These are phyloP conservation scores for Terfezia boudieri DNA, from an alignment of 495 filamentous ascomycete species.

Conservation along the genomic window DNA sequence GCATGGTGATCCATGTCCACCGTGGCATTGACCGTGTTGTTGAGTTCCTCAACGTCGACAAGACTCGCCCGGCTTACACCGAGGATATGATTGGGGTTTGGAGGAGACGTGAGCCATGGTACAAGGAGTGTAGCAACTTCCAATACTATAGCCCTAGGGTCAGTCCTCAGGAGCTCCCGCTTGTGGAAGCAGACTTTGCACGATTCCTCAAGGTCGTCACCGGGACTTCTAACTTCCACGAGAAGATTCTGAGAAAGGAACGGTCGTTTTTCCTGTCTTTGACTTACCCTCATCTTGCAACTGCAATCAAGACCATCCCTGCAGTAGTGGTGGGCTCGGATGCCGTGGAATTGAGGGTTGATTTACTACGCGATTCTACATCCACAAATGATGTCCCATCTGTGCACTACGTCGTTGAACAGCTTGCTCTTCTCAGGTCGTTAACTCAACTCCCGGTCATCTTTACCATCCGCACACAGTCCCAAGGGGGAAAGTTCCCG, in stretches of 20 bases:
- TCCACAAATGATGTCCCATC: conserved; percentile 35
- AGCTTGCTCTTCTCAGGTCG: conserved; percentile 59
- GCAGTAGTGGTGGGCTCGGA: conserved; percentile 65
- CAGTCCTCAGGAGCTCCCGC: conserved; percentile 24
- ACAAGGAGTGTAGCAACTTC: conserved; percentile 80
- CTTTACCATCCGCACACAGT: conserved; percentile 71
- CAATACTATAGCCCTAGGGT: conserved; percentile 58
- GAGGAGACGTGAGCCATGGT: conserved; percentile 77
- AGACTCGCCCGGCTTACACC: conserved; percentile 77
- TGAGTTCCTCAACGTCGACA: conserved; percentile 71
- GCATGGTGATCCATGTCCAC: conserved; percentile 74
- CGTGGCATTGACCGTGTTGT: conserved; percentile 75
- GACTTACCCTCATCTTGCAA: conserved; percentile 51
- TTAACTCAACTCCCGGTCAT: conserved; percentile 64
- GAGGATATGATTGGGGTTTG: conserved; percentile 89
- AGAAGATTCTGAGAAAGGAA: conserved; percentile 41
- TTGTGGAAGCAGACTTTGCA: conserved; percentile 53
- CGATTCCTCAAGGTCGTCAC: conserved; percentile 55
- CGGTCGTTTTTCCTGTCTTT: conserved; percentile 85
- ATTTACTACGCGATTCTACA: conserved; percentile 58
- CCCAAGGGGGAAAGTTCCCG: conserved; percentile 75
- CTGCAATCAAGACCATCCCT: conserved; percentile 36
- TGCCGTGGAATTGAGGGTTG: conserved; percentile 84
- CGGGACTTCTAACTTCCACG: conserved; percentile 42
- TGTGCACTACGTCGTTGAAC: conserved; percentile 53